phyloP scores from a whole-genome alignment of 495 filamentous ascomycete species.

The Extremus antarcticus region DNA sequence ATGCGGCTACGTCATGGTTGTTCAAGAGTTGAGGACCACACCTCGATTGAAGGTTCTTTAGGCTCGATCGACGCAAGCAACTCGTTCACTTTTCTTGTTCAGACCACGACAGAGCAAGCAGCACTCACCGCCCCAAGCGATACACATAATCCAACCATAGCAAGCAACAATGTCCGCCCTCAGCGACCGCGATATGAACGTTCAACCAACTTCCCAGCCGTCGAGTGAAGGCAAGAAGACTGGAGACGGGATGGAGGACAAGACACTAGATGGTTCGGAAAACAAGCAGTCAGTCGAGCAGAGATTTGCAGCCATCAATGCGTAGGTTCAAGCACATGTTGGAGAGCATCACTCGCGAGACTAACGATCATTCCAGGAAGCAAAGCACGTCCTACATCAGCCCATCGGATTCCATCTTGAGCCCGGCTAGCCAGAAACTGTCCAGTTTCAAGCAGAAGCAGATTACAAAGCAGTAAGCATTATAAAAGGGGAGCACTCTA shows the following conservation, averaged over 20 bases:
- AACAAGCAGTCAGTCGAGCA: not conserved
- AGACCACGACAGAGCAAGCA: not conserved
- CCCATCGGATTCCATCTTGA: conserved; percentile 89
- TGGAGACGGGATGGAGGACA: not conserved
- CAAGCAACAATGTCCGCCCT: not conserved
- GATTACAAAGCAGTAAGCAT: conserved; percentile 43
- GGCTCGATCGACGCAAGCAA: no score
- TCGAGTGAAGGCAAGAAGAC: not conserved
- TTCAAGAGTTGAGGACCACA: no score
- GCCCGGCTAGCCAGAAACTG: conserved; percentile 85
- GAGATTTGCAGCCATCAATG: not conserved
- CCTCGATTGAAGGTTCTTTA: no score
- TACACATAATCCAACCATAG: not conserved
- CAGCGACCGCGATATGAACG: not conserved
- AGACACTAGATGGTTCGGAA: not conserved
- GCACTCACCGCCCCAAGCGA: not conserved
- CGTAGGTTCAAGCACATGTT: not conserved
- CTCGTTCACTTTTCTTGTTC: no score
- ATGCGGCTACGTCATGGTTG: no score
- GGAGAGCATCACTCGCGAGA: not conserved
- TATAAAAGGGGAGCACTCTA: not conserved
- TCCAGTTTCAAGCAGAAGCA: conserved; percentile 74
- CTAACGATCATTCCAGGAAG: not conserved
- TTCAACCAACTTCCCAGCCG: not conserved
- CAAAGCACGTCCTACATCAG: conserved; percentile 53